These are phyloP conservation scores for Annona squamosa DNA, from an alignment of 164 flowering plant genomes.

Conservation along the genomic window DNA sequence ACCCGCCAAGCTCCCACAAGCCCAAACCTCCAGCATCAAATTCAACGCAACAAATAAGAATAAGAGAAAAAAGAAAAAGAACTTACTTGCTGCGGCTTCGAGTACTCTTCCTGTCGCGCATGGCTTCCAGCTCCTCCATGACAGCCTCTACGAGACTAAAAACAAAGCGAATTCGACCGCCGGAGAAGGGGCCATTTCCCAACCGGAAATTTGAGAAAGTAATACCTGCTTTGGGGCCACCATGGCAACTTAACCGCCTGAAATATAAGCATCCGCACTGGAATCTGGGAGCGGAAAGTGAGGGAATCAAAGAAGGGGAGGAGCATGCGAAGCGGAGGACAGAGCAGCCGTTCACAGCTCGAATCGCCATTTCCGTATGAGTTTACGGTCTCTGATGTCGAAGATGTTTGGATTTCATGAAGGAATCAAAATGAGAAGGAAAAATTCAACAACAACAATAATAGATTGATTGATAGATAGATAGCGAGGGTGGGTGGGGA, in stretches of 20 bases:
- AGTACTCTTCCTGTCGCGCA: constrained; percentile 15
- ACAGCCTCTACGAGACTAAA: constrained; percentile 41
- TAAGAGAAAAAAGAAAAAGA: not conserved
- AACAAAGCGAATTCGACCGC: constrained; percentile 19
- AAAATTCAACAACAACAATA: not conserved
- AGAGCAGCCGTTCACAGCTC: constrained; percentile 42
- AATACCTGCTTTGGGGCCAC: constrained; percentile 14
- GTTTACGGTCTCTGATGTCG: not conserved
- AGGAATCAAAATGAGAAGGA: not conserved
- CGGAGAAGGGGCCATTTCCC: constrained; percentile 3
- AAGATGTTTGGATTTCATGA: constrained; percentile 1
- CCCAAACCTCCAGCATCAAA: too few species aligned
- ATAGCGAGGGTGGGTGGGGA: not conserved
- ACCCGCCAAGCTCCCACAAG: too few species aligned
- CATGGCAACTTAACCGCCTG: constrained; percentile 8
- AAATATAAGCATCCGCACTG: constrained; percentile 22
- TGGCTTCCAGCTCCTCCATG: constrained; percentile 23
- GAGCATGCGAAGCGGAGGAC: constrained; percentile 39
- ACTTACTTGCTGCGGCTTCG: constrained; percentile 36
- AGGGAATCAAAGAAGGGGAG: constrained; percentile 20
- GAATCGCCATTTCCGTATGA: constrained; percentile 40
- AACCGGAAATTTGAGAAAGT: constrained; percentile 8
- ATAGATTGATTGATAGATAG: not conserved
- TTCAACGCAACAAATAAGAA: not conserved
- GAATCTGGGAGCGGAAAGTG: constrained; percentile 6